Evolutionary conservation across 75 land plant species (phyloP).

Genomic region (Isoetes taiwanensis): DNA sequence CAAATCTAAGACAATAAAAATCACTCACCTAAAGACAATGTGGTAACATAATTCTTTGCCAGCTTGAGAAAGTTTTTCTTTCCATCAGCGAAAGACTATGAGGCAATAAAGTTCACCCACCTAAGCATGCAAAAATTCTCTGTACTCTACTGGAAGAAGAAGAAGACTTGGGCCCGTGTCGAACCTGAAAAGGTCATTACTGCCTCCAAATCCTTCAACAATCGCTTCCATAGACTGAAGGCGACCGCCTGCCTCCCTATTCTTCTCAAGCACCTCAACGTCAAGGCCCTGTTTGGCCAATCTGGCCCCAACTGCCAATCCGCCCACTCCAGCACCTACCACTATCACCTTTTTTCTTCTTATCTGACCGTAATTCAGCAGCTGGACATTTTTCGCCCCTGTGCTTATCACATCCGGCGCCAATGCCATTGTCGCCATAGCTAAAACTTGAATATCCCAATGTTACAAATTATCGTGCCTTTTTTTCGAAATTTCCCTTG

Average conservation of each 20-base stretch:
- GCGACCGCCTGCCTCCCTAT: neutral
- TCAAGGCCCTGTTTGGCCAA: neutral
- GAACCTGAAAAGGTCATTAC: neutral
- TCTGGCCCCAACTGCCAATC: neutral
- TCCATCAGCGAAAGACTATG: neutral
- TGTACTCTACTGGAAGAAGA: neutral
- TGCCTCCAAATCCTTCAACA: too few species aligned
- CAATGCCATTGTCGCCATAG: too few species aligned
- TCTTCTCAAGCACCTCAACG: neutral
- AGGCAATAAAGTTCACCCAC: neutral
- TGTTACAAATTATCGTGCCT: too few species aligned
- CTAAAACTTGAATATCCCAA: too few species aligned
- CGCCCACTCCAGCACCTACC: constrained; percentile 1
- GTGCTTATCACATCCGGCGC: too few species aligned
- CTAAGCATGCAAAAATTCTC: neutral
- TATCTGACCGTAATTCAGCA: too few species aligned
- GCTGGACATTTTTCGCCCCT: too few species aligned
- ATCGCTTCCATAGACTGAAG: neutral
- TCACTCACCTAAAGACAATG: too few species aligned
- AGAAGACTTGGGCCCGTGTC: constrained; percentile 2
- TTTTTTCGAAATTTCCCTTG: too few species aligned
- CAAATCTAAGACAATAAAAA: too few species aligned
- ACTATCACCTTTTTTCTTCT: neutral
- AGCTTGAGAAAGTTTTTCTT: neutral
- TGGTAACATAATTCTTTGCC: too few species aligned